These are phyloP conservation scores for Gossypium lobatum DNA, from an alignment of 441 rosid species.

Conservation along the genomic window DNA sequence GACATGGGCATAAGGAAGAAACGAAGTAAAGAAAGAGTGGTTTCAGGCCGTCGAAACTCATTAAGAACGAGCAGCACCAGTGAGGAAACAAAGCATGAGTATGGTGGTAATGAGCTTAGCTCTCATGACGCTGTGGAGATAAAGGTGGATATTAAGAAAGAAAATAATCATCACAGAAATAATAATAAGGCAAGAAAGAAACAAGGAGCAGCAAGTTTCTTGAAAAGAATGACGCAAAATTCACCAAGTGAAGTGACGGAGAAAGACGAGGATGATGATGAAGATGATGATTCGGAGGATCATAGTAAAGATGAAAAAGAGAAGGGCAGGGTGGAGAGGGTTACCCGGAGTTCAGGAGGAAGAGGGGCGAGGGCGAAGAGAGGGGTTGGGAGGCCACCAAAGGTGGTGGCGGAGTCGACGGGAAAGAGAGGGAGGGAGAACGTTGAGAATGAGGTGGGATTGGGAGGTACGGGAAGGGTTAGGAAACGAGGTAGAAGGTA, in stretches of 20 bases:
- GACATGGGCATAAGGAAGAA: constrained; percentile 27
- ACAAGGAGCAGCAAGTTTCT: constrained; percentile 43
- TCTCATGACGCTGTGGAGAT: constrained; percentile 35
- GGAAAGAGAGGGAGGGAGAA: constrained; percentile 38
- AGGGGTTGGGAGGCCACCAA: constrained; percentile 32
- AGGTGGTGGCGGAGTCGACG: constrained; percentile 10
- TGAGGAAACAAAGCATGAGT: constrained; percentile 27
- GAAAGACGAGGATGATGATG: background rate
- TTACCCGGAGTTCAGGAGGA: constrained; percentile 37
- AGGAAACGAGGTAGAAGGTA: constrained; percentile 36
- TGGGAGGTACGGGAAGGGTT: constrained; percentile 17
- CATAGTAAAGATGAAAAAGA: constrained; percentile 21
- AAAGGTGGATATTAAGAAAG: constrained; percentile 29
- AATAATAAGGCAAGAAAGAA: constrained; percentile 23
- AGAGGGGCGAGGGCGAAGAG: constrained; percentile 27
- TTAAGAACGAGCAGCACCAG: constrained; percentile 19
- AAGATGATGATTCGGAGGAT: background rate
- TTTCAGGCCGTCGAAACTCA: constrained; percentile 16
- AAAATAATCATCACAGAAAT: background rate
- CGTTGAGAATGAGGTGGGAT: constrained; percentile 16
- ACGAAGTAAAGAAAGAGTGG: constrained; percentile 25
- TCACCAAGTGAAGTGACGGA: constrained; percentile 23
- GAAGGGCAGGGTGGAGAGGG: constrained; percentile 19
- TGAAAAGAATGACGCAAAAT: constrained; percentile 51
- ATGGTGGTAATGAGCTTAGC: constrained; percentile 46